Evolutionary conservation across 2,329 filamentous ascomycete genomes (phyloP).

Genomic region (Claviceps digitariae): DNA sequence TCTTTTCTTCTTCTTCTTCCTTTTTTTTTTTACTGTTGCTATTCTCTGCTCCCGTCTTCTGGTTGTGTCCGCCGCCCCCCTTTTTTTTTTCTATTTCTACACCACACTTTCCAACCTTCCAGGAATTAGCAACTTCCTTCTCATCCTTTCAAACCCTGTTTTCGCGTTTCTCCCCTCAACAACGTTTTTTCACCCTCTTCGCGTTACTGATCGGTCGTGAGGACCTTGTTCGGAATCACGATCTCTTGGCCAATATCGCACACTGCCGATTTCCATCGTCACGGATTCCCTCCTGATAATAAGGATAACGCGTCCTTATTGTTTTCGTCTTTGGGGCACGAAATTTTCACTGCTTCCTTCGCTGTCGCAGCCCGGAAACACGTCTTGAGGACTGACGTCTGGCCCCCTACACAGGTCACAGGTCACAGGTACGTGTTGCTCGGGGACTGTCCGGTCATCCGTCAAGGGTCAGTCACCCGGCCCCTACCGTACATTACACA

Average conservation of each 20-base stretch:
- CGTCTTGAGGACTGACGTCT: no score
- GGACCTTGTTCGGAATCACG: not conserved
- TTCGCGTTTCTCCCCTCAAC: not conserved
- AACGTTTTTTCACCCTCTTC: not conserved
- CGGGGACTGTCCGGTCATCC: no score
- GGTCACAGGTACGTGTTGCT: no score
- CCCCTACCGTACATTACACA: not conserved
- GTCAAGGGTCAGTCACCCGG: not conserved
- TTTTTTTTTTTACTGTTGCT: not conserved
- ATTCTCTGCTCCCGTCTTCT: not conserved
- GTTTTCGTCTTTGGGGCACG: not conserved
- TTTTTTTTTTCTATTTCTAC: not conserved
- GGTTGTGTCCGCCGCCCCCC: not conserved
- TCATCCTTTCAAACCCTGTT: not conserved
- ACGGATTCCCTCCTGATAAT: not conserved
- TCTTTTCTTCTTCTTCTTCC: not conserved
- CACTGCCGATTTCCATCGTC: not conserved
- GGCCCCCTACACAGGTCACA: no score
- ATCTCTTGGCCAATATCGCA: not conserved
- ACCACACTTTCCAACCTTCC: not conserved
- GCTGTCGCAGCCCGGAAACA: no score
- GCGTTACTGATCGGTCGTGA: no score
- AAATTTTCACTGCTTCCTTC: no score
- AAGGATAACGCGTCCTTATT: not conserved
- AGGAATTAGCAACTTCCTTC: not conserved